Evolutionary conservation across 2,329 filamentous ascomycete genomes (phyloP), one percentile per base, ranked within the genome.

Genomic region (Fusarium protoensiforme): DNA sequence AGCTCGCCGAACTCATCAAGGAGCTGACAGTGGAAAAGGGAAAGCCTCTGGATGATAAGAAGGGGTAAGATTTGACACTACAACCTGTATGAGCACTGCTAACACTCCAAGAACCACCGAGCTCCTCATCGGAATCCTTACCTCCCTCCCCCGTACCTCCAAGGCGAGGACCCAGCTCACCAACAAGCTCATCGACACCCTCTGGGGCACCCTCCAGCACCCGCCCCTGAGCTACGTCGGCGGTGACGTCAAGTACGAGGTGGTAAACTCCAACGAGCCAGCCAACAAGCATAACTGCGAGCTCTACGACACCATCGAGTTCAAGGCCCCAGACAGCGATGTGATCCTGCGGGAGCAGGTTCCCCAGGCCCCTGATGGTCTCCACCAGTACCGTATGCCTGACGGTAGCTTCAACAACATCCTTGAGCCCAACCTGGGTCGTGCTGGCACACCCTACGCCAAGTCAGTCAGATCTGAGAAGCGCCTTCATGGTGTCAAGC

Each of bases 381-480:
- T 83, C 13, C 76, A 80, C 48, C 78, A 81, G 43, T 82, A 81
- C 65, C 77, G 80, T 5, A 80, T 78, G 68, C 79, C 84, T 70
- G 77, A 87, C 79, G 78, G 80, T 27, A 83, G 81, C 59, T 80
- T 80, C 69, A 86, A 91, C 83, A 93, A 91, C 76, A 85, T 91
- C 57, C 82, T 90, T 22, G 85, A 88, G 74, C 92, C 92, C 4
- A 85, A 90, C 61, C 83, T 94, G 33, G 92, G 92, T 3, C 86
- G 86, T 39, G 91, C 92, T 11, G 88, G 88, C 14, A 90, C 89
- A n/a, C 87, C 91, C 0, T 94, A 94, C 76, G 92, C 92, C 27
- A 88, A 92, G 69, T 90, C 90, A 0, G 90, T 93, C n/a, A 86
- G 86, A 46, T 88, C 89, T 2, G 82, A 81, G 54, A 88, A 85